A percentile compares a stretch with the other conserved stretches of the same genome.
These are phyloP conservation scores for Funneliformis geosporum DNA, from an alignment of 192 early-diverging fungal species.

Conservation along the genomic window DNA sequence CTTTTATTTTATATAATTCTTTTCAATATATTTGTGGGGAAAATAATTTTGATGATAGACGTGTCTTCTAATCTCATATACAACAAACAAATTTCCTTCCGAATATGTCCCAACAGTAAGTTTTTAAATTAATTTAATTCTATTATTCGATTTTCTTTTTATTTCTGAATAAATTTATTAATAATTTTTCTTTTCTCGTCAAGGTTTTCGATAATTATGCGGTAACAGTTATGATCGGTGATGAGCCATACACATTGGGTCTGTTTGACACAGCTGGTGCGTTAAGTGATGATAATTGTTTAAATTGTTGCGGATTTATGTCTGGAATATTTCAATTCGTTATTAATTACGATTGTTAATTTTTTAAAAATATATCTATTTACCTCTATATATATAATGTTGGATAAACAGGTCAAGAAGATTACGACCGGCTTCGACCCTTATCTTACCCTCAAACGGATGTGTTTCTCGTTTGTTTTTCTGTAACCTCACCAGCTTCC, in stretches of 20 bases:
- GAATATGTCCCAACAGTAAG: slow-evolving; percentile 95
- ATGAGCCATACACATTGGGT: slow-evolving; percentile 93
- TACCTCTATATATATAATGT: no score
- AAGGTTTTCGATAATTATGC: slow-evolving; percentile 99
- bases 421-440: slow-evolving; percentile 92
- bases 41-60: slow-evolving; percentile 55
- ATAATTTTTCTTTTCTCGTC: background rate
- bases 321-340: background rate
- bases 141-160: slow-evolving; percentile 13
- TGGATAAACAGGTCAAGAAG: slow-evolving; percentile 77
- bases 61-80: slow-evolving; percentile 93
- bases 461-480: slow-evolving; percentile 94
- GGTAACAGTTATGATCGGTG: slow-evolving; percentile 98
- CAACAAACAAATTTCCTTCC: slow-evolving; percentile 94
- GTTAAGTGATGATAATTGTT: background rate
- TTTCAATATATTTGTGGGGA: background rate
- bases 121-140: slow-evolving; percentile 19
- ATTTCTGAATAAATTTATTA: background rate
- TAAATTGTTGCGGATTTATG: background rate
- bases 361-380: no score
- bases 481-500: slow-evolving; percentile 86
- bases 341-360: background rate
- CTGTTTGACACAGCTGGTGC: slow-evolving; percentile 92
- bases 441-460: slow-evolving; percentile 95
- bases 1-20: background rate